Evolutionary conservation across 352 stramenopile genomes (phyloP).

Genomic region (Sclerospora graminicola): DNA sequence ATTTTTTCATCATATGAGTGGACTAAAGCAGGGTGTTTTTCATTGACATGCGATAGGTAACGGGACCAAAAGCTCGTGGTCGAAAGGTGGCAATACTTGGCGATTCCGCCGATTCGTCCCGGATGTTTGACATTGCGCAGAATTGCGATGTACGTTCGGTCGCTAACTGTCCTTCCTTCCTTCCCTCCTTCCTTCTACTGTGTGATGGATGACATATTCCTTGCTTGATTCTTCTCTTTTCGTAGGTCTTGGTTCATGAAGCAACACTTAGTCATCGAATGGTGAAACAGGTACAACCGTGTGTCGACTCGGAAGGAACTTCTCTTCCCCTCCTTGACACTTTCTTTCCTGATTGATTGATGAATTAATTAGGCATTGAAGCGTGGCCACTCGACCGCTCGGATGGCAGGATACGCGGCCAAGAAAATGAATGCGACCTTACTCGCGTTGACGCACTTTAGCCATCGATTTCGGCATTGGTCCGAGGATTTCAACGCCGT

Average conservation of each 20-base stretch:
- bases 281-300: conserved; percentile 35
- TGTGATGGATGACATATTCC: background rate
- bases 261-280: conserved; percentile 70
- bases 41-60: conserved; percentile 35
- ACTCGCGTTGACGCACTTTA: conserved; percentile 80
- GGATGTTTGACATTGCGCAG: conserved; percentile 64
- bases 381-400: conserved; percentile 70
- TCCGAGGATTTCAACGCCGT: conserved; percentile 19
- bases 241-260: conserved; percentile 80
- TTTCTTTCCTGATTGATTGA: background rate
- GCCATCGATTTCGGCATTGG: conserved; percentile 73
- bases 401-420: conserved; percentile 67
- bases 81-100: conserved; percentile 74
- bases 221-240: conserved; percentile 2
- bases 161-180: background rate
- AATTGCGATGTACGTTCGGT: conserved; percentile 55
- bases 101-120: conserved; percentile 62
- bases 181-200: background rate
- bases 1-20: too few relatives aligned
- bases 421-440: conserved; percentile 67
- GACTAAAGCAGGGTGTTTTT: too few relatives aligned
- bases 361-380: conserved; percentile 60
- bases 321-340: background rate
- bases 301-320: background rate
- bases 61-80: conserved; percentile 36